These are phyloP conservation scores for Ceratocystis papillata DNA, from an alignment of 2,329 filamentous ascomycete genomes.

Conservation along the genomic window DNA sequence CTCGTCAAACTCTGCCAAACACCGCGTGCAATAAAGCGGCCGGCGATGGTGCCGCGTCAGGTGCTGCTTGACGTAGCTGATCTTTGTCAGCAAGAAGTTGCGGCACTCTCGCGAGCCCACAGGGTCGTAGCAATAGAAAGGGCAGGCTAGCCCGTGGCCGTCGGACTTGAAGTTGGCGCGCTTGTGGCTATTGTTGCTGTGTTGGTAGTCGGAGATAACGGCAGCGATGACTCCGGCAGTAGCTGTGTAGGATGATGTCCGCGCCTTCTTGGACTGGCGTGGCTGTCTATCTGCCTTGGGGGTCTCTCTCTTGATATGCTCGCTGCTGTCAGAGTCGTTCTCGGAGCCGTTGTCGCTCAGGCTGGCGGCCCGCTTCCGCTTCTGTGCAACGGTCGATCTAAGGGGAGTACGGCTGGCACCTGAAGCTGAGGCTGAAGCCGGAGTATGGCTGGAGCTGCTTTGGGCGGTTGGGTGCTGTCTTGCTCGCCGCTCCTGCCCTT, in stretches of 20 bases:
- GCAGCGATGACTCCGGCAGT: not conserved
- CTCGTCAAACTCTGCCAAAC: conserved; percentile 25
- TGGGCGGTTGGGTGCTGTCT: not conserved
- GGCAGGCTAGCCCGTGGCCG: conserved; percentile 26
- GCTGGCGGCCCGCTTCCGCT: conserved; percentile 5
- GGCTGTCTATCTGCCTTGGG: not conserved
- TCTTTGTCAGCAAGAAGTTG: conserved; percentile 26
- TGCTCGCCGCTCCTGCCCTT: not conserved
- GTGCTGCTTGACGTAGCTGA: conserved; percentile 29
- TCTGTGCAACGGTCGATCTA: conserved; percentile 7
- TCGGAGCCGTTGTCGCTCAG: not conserved
- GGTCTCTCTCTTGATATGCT: not conserved
- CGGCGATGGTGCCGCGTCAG: conserved; percentile 26
- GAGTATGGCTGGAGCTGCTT: not conserved
- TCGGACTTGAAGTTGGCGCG: conserved; percentile 20
- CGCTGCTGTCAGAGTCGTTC: conserved; percentile 16
- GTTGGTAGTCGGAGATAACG: conserved; percentile 1
- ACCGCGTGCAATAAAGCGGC: conserved; percentile 27
- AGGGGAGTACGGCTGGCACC: conserved; percentile 6
- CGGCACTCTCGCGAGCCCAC: conserved; percentile 26
- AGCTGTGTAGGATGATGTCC: not conserved
- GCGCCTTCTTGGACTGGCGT: conserved; percentile 16
- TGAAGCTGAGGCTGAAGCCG: not conserved
- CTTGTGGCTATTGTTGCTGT: conserved; percentile 19
- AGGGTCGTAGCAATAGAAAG: conserved; percentile 27